phyloP scores from a whole-genome alignment of 768 basidiomycete species.

The Coprinopsis cinerea region DNA sequence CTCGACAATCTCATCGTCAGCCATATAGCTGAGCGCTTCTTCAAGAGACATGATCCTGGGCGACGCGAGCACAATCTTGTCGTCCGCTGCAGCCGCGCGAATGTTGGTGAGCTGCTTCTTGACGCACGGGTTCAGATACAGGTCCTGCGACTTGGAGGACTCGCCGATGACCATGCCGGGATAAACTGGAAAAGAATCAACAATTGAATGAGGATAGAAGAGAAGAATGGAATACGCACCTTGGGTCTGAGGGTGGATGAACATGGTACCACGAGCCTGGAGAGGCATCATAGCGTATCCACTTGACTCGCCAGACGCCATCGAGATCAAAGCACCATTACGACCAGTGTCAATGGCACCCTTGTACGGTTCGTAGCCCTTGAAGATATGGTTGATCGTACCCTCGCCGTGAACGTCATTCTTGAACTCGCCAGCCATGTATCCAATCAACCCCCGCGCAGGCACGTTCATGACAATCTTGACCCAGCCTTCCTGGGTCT shows the following conservation, averaged over 20 bases:
- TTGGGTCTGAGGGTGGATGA: slow-evolving; percentile 37
- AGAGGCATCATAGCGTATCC: slow-evolving; percentile 45
- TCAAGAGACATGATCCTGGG: slow-evolving; percentile 40
- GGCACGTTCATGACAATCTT: slow-evolving; percentile 44
- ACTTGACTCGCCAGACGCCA: slow-evolving; percentile 39
- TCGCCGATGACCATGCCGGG: slow-evolving; percentile 49
- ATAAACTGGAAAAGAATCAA: slow-evolving; percentile 28
- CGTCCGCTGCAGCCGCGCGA: slow-evolving; percentile 41
- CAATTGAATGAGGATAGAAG: neutral
- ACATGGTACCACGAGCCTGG: slow-evolving; percentile 41
- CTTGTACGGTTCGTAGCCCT: slow-evolving; percentile 39
- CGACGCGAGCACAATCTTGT: slow-evolving; percentile 42
- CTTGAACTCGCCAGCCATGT: slow-evolving; percentile 47
- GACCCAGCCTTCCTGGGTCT: slow-evolving; percentile 41
- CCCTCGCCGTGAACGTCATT: slow-evolving; percentile 48
- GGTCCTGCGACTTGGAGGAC: slow-evolving; percentile 37
- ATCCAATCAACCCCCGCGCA: slow-evolving; percentile 43
- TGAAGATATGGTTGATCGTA: slow-evolving; percentile 49
- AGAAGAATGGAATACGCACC: slow-evolving; percentile 20
- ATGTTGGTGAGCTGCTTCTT: slow-evolving; percentile 49
- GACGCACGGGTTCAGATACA: slow-evolving; percentile 42
- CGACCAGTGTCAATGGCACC: slow-evolving; percentile 42
- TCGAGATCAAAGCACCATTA: slow-evolving; percentile 42
- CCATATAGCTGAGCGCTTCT: slow-evolving; percentile 43
- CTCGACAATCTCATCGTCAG: slow-evolving; percentile 44